These are phyloP conservation scores for Stagonosporopsis tanaceti DNA, from an alignment of 2,329 filamentous ascomycete genomes.

Conservation along the genomic window DNA sequence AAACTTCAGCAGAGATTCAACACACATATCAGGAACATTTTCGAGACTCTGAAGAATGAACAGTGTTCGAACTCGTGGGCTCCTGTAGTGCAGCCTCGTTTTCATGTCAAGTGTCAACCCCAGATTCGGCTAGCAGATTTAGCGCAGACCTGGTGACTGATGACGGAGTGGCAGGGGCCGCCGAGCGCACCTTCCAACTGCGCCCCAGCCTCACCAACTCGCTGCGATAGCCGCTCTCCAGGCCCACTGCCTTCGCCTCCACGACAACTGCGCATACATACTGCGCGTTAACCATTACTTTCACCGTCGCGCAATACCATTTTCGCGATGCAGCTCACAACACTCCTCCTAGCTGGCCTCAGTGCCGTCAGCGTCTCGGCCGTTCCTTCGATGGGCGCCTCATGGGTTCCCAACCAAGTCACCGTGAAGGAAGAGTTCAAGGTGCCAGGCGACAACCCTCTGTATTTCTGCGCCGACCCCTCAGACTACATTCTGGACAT, in stretches of 20 bases:
- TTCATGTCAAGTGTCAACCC: conserved; percentile 13
- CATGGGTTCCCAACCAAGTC: conserved; percentile 57
- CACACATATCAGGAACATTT: background rate
- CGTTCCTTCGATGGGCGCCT: conserved; percentile 50
- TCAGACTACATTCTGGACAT: conserved; percentile 76
- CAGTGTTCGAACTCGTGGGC: background rate
- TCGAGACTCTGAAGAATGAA: background rate
- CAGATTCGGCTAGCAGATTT: conserved; percentile 16
- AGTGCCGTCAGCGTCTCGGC: conserved; percentile 55
- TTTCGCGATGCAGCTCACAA: conserved; percentile 45
- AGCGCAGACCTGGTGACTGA: conserved; percentile 19
- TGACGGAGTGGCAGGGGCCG: conserved; percentile 15
- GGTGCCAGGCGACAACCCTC: conserved; percentile 85
- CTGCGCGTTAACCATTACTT: background rate
- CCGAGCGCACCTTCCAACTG: background rate
- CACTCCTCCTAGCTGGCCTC: conserved; percentile 53
- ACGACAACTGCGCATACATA: background rate
- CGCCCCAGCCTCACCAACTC: conserved; percentile 19
- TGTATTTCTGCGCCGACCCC: conserved; percentile 79
- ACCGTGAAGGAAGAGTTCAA: conserved; percentile 63
- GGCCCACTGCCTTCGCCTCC: conserved; percentile 7
- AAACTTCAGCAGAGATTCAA: no score
- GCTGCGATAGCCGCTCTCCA: conserved; percentile 14
- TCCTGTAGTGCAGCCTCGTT: background rate
- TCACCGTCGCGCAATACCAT: background rate